A percentile compares a stretch with the other conserved stretches of the same genome.
These are phyloP conservation scores for Auxenochlorella protothecoides DNA, from an alignment of 139 green algal species.

Conservation along the genomic window DNA sequence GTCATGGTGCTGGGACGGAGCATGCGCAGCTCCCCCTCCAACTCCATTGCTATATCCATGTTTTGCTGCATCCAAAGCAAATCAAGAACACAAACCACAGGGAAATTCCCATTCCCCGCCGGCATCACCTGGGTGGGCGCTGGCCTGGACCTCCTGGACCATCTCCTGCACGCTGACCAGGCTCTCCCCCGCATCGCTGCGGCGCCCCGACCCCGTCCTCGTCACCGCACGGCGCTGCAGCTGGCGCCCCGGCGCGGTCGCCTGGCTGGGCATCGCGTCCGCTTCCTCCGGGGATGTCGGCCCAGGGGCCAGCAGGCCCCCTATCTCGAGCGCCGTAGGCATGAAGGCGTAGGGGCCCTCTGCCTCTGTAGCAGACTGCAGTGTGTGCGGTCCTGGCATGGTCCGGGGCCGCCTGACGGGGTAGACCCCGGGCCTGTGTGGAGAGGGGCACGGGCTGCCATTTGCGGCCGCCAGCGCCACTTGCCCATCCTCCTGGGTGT, in stretches of 20 bases:
- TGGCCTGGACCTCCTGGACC: conserved; percentile 34
- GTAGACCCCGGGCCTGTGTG: too few species aligned
- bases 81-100: too few species aligned
- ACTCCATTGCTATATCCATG: too few species aligned
- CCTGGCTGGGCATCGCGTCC: background rate
- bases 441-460: too few species aligned
- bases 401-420: conserved; percentile 1
- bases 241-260: background rate
- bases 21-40: too few species aligned
- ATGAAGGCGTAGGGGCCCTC: conserved; percentile 7
- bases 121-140: background rate
- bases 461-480: too few species aligned
- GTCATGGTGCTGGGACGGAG: too few species aligned
- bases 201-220: background rate
- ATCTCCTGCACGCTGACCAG: conserved; percentile 33
- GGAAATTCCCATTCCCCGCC: too few species aligned
- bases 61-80: too few species aligned
- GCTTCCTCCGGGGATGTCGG: background rate
- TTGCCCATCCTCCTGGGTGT: too few species aligned
- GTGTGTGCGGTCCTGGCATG: background rate
- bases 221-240: background rate
- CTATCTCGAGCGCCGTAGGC: conserved; percentile 23
- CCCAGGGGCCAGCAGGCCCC: background rate
- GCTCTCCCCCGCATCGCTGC: background rate
- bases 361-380: background rate